Conservation (phyloP, 2,329 filamentous ascomycete species). For the Fusarium ambrosium region DNA sequence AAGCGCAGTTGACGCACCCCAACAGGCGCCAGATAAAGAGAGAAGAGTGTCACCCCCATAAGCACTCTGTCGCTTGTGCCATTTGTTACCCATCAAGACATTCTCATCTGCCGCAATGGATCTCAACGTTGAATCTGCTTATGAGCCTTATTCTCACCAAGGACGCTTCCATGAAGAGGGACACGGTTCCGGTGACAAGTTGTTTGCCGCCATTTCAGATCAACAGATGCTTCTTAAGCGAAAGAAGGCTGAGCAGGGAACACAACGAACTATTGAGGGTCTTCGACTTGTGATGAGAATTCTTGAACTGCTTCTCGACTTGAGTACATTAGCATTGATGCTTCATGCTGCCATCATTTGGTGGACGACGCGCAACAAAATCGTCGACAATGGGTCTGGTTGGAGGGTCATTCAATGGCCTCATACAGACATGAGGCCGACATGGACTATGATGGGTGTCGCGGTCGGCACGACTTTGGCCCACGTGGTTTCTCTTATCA, state of each 20-base stretch:
- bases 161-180: background rate
- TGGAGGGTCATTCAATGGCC: background rate
- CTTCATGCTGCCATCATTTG: background rate
- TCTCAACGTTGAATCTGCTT: background rate
- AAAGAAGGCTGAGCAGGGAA: background rate
- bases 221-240: background rate
- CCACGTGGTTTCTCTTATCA: background rate
- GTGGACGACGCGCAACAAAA: slow-evolving; percentile 1
- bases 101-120: background rate
- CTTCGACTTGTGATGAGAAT: background rate
- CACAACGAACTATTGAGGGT: background rate
- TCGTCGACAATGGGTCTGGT: background rate
- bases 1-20: background rate
- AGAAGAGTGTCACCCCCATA: background rate
- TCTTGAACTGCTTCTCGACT: background rate
- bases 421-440: slow-evolving; percentile 1
- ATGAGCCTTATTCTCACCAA: background rate
- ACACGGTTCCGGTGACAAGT: background rate
- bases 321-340: background rate
- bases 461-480: background rate
- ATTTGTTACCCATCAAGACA: background rate
- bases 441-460: slow-evolving; percentile 1
- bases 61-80: background rate
- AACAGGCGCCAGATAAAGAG: background rate
- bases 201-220: background rate